Conservation (phyloP, 495 filamentous ascomycete genomes). For the Penicillium egyptiacum region DNA sequence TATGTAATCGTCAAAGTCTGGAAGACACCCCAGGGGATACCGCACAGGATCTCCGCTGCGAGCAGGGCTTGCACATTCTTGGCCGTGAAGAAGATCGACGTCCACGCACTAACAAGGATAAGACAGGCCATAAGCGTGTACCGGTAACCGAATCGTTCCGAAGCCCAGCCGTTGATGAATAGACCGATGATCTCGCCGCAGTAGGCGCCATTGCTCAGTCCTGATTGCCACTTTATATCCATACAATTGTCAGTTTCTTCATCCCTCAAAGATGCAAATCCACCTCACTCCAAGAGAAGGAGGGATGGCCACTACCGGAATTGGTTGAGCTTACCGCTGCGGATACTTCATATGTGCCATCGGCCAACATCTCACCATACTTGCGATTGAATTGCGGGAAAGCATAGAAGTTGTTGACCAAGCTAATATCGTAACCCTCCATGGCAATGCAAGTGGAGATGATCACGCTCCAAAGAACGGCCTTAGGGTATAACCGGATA, state of each 20-base stretch:
- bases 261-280: not conserved
- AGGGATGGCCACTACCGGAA: not conserved
- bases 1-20: conserved; percentile 79
- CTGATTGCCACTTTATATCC: conserved; percentile 64
- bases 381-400: conserved; percentile 62
- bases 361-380: conserved; percentile 57
- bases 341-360: conserved; percentile 66
- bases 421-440: conserved; percentile 58
- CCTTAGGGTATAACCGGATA: conserved; percentile 56
- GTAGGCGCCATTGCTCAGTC: conserved; percentile 66
- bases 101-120: conserved; percentile 64
- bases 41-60: conserved; percentile 72
- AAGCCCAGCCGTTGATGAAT: conserved; percentile 72
- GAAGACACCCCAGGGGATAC: conserved; percentile 81
- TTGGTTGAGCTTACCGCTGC: conserved; percentile 44
- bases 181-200: conserved; percentile 75
- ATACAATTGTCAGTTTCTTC: conserved; percentile 10
- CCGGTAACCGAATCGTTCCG: conserved; percentile 71
- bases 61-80: conserved; percentile 66
- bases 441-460: conserved; percentile 57
- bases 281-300: not conserved
- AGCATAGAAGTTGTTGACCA: conserved; percentile 54
- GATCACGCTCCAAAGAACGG: conserved; percentile 54
- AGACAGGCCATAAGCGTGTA: conserved; percentile 72
- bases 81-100: conserved; percentile 74